Evolutionary conservation across 2,329 filamentous ascomycete genomes (phyloP).

Genomic region (Ustulina deusta): DNA sequence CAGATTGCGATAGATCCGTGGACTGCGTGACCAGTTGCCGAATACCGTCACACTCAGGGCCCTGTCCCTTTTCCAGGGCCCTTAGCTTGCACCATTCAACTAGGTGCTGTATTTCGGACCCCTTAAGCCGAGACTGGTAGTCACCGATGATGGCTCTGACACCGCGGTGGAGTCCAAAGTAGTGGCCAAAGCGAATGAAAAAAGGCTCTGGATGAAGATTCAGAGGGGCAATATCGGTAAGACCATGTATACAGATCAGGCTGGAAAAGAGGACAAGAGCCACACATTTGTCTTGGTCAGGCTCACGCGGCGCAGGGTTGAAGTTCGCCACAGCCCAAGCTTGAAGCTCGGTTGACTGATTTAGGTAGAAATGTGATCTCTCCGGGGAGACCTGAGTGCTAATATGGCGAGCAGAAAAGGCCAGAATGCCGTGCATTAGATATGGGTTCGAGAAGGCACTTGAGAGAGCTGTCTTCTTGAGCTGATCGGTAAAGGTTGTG

Average conservation of each 20-base stretch:
- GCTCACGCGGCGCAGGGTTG: conserved; percentile 18
- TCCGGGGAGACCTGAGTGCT: conserved; percentile 19
- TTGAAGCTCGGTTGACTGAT: conserved; percentile 33
- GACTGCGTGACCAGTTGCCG: conserved; percentile 25
- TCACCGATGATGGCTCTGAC: conserved; percentile 24
- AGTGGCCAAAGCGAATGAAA: conserved; percentile 35
- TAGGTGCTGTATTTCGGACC: conserved; percentile 27
- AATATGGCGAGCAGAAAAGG: conserved; percentile 30
- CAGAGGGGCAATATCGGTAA: conserved; percentile 22
- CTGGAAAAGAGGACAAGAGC: conserved; percentile 33
- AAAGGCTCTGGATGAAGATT: conserved; percentile 28
- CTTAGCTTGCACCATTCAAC: conserved; percentile 21
- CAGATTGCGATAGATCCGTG: conserved; percentile 22
- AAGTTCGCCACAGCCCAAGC: conserved; percentile 37
- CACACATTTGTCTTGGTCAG: conserved; percentile 27
- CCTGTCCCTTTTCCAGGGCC: conserved; percentile 20
- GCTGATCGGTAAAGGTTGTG: background rate
- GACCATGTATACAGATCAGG: conserved; percentile 27
- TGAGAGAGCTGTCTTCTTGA: conserved; percentile 24
- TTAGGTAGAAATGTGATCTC: conserved; percentile 23
- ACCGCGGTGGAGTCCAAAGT: conserved; percentile 33
- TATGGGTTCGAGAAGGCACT: conserved; percentile 29
- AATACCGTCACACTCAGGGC: conserved; percentile 23
- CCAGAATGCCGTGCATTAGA: conserved; percentile 34
- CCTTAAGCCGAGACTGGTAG: conserved; percentile 20